phyloP scores from a whole-genome alignment of 768 basidiomycete species.

The Trametes cingulata region DNA sequence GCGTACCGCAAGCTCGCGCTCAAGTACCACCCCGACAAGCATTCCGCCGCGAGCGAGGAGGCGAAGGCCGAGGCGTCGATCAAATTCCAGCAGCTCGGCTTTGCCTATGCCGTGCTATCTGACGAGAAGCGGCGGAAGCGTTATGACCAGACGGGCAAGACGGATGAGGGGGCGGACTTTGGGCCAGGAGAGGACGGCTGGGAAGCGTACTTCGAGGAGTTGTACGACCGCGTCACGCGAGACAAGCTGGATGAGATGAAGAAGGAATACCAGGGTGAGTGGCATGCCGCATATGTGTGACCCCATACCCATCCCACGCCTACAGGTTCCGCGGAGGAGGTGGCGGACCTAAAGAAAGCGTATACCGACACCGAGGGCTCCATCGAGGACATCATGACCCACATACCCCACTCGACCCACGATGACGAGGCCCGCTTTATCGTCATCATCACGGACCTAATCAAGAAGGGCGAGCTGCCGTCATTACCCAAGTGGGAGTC shows the following conservation, averaged over 20 bases:
- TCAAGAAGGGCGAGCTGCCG: slow-evolving; percentile 60
- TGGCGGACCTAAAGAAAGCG: slow-evolving; percentile 72
- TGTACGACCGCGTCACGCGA: slow-evolving; percentile 86
- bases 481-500: slow-evolving; percentile 63
- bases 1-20: slow-evolving; percentile 86
- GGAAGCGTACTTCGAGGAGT: slow-evolving; percentile 91
- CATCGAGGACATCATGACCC: slow-evolving; percentile 78
- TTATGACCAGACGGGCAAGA: slow-evolving; percentile 87
- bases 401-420: slow-evolving; percentile 82
- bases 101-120: slow-evolving; percentile 86
- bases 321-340: slow-evolving; percentile 83
- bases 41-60: slow-evolving; percentile 56
- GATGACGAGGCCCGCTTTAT: slow-evolving; percentile 89
- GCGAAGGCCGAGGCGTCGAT: slow-evolving; percentile 67
- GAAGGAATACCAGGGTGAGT: slow-evolving; percentile 86
- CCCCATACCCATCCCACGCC: background rate
- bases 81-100: slow-evolving; percentile 92
- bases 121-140: slow-evolving; percentile 73
- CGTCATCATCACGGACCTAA: slow-evolving; percentile 61
- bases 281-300: slow-evolving; percentile 1
- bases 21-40: slow-evolving; percentile 88
- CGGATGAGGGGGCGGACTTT: slow-evolving; percentile 74
- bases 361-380: slow-evolving; percentile 74
- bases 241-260: slow-evolving; percentile 91
- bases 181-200: slow-evolving; percentile 82